These are phyloP conservation scores for Chenopodium quinoa DNA, from an alignment of 148 eudicot species.

Conservation along the genomic window DNA sequence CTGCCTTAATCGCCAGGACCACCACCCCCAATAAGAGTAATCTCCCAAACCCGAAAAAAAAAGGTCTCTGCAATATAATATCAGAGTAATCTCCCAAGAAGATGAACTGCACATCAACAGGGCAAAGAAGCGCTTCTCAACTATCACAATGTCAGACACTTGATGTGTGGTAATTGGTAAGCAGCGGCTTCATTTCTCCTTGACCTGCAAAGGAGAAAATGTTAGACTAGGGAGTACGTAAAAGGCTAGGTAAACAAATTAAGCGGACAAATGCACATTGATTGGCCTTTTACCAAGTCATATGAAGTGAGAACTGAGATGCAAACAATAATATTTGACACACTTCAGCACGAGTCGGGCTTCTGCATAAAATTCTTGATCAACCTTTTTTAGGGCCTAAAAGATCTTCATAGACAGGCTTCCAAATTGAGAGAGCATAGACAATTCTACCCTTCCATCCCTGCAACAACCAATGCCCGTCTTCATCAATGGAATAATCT, in stretches of 20 bases:
- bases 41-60: not conserved
- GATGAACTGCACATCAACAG: not conserved
- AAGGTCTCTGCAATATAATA: not conserved
- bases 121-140: not conserved
- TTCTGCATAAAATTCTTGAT: not conserved
- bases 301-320: not conserved
- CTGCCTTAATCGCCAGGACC: constrained; percentile 5
- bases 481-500: constrained; percentile 64
- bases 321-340: not conserved
- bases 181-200: not conserved
- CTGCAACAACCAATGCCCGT: constrained; percentile 71
- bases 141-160: not conserved
- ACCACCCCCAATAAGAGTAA: not conserved
- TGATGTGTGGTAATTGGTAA: not conserved
- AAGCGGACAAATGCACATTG: not conserved
- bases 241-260: not conserved
- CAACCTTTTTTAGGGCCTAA: not conserved
- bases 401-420: constrained; percentile 25
- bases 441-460: constrained; percentile 83
- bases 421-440: constrained; percentile 63
- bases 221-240: not conserved
- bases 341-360: not conserved
- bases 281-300: constrained; percentile 11
- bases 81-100: not conserved
- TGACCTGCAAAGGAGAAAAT: constrained; percentile 6